Percentiles rank a stretch among this genome's conserved stretches.
phyloP scores from a whole-genome alignment of 164 flowering plant genomes.

The Piper longum region DNA sequence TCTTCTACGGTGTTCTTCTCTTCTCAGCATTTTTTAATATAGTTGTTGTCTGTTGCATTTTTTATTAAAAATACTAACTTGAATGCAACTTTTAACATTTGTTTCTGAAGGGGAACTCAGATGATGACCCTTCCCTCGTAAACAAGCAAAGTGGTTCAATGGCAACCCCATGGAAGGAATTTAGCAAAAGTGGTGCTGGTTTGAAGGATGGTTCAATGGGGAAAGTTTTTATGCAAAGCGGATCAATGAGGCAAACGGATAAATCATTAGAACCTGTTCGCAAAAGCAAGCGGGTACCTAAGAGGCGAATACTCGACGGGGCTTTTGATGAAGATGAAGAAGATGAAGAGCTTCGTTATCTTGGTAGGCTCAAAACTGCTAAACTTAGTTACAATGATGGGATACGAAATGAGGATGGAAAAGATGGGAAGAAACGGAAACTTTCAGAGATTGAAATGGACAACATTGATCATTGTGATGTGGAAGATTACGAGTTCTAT shows the following conservation, averaged over 20 bases:
- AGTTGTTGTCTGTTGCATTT: too few species aligned
- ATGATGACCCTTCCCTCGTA: slow-evolving; percentile 20
- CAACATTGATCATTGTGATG: slow-evolving; percentile 14
- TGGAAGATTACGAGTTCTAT: slow-evolving; percentile 13
- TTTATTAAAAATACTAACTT: neutral
- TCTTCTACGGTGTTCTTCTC: neutral
- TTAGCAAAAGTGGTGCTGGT: slow-evolving; percentile 32
- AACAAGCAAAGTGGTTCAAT: slow-evolving; percentile 37
- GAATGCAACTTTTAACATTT: neutral
- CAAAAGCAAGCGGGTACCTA: slow-evolving; percentile 76
- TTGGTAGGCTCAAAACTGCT: slow-evolving; percentile 58
- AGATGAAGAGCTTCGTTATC: slow-evolving; percentile 86
- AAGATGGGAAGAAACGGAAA: slow-evolving; percentile 33
- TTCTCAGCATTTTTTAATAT: neutral
- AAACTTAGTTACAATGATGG: slow-evolving; percentile 15
- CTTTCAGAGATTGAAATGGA: slow-evolving; percentile 19
- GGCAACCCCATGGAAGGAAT: slow-evolving; percentile 76
- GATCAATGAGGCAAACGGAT: slow-evolving; percentile 29
- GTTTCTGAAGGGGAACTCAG: slow-evolving; percentile 34
- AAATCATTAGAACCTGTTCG: slow-evolving; percentile 47
- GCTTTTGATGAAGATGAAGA: slow-evolving; percentile 60
- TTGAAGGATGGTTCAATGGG: slow-evolving; percentile 31
- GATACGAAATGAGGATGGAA: slow-evolving; percentile 28
- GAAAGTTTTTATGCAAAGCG: slow-evolving; percentile 24
- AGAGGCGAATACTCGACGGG: slow-evolving; percentile 51